Base-by-base conservation (phyloP, 1,284 basidiomycete genomes). In the Golubevia sp. region DNA sequence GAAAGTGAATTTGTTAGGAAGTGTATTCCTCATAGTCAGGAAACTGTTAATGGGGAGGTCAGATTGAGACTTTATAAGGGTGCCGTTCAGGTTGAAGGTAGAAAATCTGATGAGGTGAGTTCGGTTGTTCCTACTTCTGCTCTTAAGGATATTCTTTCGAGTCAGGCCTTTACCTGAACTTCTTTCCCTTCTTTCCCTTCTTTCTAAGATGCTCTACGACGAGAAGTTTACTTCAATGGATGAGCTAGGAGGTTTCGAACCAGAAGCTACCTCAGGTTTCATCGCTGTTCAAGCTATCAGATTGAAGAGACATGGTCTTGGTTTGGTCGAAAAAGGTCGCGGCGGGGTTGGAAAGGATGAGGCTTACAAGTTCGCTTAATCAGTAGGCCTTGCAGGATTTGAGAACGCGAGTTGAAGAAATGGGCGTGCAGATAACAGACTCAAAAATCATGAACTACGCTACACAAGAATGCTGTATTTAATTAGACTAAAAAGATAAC, bases 181-280 rank as follows among this genome's bases (percentile, higher is more conserved):
- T 52, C 57, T 61, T 44, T 27, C 50, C 26, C 34, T 15, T 25
- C 18, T 18, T n/a, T 56, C 21, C 3, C 49, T 20, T 24, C 48
- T 53, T 62, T 44, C 18, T 15, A 48, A 44, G 81, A 92, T 91
- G 91, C 73, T 83, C 30, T 99, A 99, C 85, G 96, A 99, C 82
- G 94, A 93, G 82, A 91, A 91, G 64, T 89, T 97, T 86, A 94
- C 94, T n/a, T 97, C 94, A 64, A 99, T 99, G 96, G 96, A 99
- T 85, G 95, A 97, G 86, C 90, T 97, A 66, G 95, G 95, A 72
- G 96, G 96, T 54, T 98, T 98, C 85, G 92, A 95, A 71, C 74
- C 77, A 26, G 77, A 76, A 21, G 71, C 72, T 25, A 76, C 80
- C 26, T 70, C 70, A 13, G 80, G 80, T 48, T 83, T 83, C 62